Evolutionary conservation across 2,329 filamentous ascomycete genomes (phyloP).

Genomic region (Akanthomyces uredinophilus): DNA sequence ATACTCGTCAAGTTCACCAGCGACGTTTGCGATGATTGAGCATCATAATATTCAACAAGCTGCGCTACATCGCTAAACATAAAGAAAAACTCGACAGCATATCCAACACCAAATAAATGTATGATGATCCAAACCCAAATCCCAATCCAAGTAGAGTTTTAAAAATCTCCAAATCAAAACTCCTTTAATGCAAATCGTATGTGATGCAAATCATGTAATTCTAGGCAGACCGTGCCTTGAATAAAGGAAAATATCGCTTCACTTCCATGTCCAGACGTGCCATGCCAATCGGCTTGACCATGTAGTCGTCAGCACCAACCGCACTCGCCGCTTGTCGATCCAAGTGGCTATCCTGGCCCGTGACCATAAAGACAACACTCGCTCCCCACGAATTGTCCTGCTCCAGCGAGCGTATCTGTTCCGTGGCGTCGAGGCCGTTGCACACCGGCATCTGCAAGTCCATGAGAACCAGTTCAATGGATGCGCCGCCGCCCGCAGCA

Average conservation of each 20-base stretch:
- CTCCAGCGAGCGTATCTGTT: slow-evolving; percentile 23
- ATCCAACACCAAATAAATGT: too few species aligned
- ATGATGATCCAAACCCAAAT: too few species aligned
- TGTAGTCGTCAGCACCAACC: background rate
- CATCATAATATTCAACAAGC: too few species aligned
- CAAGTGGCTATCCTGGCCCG: slow-evolving; percentile 23
- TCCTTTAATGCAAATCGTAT: background rate
- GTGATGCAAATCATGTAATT: background rate
- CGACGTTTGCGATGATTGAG: too few species aligned
- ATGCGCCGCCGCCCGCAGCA: slow-evolving; percentile 8
- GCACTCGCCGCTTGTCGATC: background rate
- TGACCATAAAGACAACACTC: slow-evolving; percentile 24
- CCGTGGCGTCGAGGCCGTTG: slow-evolving; percentile 25
- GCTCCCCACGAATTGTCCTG: slow-evolving; percentile 14
- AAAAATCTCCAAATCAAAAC: too few species aligned
- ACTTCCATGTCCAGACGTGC: background rate
- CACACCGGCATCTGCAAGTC: slow-evolving; percentile 27
- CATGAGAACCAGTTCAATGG: slow-evolving; percentile 24
- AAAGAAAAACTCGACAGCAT: too few species aligned
- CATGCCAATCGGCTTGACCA: slow-evolving; percentile 6
- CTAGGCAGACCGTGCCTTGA: background rate
- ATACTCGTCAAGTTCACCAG: too few species aligned
- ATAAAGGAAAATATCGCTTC: background rate
- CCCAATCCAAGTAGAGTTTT: too few species aligned
- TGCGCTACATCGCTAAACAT: too few species aligned